Conservation (phyloP, 371 early-diverging fungal species). For the Lichtheimia corymbifera region DNA sequence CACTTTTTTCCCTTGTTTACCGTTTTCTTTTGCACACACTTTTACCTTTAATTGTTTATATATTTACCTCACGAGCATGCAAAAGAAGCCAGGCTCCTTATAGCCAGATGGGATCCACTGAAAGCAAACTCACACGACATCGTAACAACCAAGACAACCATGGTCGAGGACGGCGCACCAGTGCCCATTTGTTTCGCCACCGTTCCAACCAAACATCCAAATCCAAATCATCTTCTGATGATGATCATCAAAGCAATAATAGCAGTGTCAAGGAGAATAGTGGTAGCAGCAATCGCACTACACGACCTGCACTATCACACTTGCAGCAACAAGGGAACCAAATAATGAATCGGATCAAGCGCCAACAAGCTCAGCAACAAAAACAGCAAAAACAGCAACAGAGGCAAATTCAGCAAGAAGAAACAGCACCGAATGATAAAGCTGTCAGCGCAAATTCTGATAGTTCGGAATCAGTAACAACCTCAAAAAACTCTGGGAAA, state of each 20-base stretch:
- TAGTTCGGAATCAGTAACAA: too few species aligned
- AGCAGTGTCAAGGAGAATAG: too few species aligned
- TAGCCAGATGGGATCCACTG: slow-evolving; percentile 10
- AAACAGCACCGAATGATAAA: not conserved
- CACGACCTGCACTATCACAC: too few species aligned
- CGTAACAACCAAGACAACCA: not conserved
- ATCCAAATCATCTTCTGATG: too few species aligned
- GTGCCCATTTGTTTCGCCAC: too few species aligned
- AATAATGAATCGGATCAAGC: not conserved
- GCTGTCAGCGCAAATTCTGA: not conserved
- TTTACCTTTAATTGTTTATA: too few species aligned
- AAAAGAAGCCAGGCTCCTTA: not conserved
- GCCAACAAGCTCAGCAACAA: not conserved
- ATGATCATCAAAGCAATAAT: too few species aligned
- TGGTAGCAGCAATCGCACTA: too few species aligned
- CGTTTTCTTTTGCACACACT: not conserved
- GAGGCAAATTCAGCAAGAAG: not conserved
- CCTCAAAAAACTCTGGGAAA: too few species aligned
- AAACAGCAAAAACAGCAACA: not conserved
- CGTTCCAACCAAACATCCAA: too few species aligned
- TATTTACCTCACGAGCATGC: not conserved
- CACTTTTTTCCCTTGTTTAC: not conserved
- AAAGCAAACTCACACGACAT: slow-evolving; percentile 6
- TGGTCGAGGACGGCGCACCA: too few species aligned
- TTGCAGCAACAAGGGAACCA: too few species aligned